Conservation (phyloP, 208 protist genomes). For the Trypanosoma scelopori region DNA sequence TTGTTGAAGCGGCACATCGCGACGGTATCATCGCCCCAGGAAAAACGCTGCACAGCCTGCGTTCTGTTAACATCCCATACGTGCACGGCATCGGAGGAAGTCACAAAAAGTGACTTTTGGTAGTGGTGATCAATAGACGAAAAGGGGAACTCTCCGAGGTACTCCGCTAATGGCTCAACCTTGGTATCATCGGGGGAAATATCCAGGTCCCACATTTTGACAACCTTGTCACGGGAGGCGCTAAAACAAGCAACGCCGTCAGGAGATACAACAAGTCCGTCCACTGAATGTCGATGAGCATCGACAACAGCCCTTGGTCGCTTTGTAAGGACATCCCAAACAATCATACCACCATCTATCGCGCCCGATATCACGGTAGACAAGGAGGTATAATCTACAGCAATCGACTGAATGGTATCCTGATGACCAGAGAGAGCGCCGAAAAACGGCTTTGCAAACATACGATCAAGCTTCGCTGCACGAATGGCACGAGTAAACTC, state of each 20-base stretch:
- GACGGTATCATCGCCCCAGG: constrained; percentile 95
- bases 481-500: constrained; percentile 97
- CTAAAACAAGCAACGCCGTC: constrained; percentile 92
- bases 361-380: constrained; percentile 84
- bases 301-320: constrained; percentile 64
- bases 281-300: constrained; percentile 94
- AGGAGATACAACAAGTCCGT: constrained; percentile 89
- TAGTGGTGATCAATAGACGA: constrained; percentile 94
- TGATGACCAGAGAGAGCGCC: constrained; percentile 85
- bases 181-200: constrained; percentile 35
- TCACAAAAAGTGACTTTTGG: constrained; percentile 90
- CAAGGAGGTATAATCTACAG: constrained; percentile 84
- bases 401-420: constrained; percentile 92
- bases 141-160: constrained; percentile 91
- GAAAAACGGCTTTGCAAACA: constrained; percentile 98
- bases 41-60: constrained; percentile 92
- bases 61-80: constrained; percentile 94
- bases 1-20: constrained; percentile 93
- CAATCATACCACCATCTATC: constrained; percentile 87
- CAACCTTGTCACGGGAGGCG: constrained; percentile 94
- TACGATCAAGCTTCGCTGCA: constrained; percentile 94
- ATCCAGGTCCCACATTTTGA: constrained; percentile 96
- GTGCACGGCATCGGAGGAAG: constrained; percentile 88
- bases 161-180: constrained; percentile 82
- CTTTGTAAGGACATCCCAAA: constrained; percentile 89